A percentile compares a stretch with the other conserved stretches of the same genome.
phyloP scores from a whole-genome alignment of 139 green algal species.

The Tetratostichococcus sp. region DNA sequence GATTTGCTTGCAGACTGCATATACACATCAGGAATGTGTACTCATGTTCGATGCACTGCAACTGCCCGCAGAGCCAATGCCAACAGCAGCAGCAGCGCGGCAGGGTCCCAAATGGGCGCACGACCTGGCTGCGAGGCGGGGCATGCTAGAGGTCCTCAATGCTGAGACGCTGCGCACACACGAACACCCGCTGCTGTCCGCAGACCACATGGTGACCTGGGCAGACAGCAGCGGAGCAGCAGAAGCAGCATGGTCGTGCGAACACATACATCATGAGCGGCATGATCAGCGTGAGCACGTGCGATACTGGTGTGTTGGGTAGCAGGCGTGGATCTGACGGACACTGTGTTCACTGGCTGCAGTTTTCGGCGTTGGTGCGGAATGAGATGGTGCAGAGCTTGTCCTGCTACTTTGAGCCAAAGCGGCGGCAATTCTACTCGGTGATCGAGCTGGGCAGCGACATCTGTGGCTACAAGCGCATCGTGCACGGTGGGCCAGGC shows the following conservation, averaged over 20 bases:
- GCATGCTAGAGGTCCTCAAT: background rate
- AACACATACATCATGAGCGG: too few species aligned
- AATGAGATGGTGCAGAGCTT: conserved; percentile 51
- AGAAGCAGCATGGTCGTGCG: too few species aligned
- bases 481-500: background rate
- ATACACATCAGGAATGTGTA: too few species aligned
- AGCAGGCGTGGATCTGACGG: too few species aligned
- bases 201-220: conserved; percentile 1
- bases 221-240: too few species aligned
- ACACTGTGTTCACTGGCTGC: too few species aligned
- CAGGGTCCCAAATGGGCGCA: background rate
- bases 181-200: background rate
- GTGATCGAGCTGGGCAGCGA: conserved; percentile 24
- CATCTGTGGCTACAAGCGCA: background rate
- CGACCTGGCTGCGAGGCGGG: background rate
- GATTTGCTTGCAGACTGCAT: too few species aligned
- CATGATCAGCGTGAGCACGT: too few species aligned
- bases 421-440: conserved; percentile 22
- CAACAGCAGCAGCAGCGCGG: background rate
- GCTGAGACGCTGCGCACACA: background rate
- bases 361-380: conserved; percentile 37
- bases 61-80: too few species aligned
- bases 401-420: conserved; percentile 35
- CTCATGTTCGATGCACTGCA: too few species aligned
- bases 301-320: too few species aligned